These are phyloP conservation scores for Cercospora janseana DNA, from an alignment of 2,329 filamentous ascomycete species.

Conservation along the genomic window DNA sequence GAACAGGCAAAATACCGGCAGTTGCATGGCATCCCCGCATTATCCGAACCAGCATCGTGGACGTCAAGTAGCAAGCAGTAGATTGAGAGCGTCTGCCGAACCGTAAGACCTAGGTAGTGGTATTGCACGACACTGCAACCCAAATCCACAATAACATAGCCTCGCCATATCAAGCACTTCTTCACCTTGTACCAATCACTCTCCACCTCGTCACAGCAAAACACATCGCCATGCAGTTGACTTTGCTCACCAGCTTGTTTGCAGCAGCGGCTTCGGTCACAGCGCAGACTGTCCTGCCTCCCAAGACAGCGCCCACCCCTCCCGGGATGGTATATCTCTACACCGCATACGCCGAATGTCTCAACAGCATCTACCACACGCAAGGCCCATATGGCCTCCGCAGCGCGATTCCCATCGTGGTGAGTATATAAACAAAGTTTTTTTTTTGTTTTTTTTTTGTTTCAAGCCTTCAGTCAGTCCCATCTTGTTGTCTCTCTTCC, in stretches of 20 bases:
- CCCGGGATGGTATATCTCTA: conserved; percentile 35
- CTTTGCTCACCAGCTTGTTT: conserved; percentile 10
- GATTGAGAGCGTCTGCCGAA: conserved; percentile 10
- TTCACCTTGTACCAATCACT: too few species aligned
- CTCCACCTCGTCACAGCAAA: too few species aligned
- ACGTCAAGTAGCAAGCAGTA: neutral
- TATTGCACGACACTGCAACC: neutral
- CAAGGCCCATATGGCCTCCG: conserved; percentile 32
- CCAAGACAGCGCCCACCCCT: conserved; percentile 13
- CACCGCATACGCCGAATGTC: conserved; percentile 32
- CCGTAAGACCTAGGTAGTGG: conserved; percentile 2
- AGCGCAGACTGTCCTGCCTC: conserved; percentile 13
- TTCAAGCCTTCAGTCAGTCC: too few species aligned
- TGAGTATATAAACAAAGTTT: too few species aligned
- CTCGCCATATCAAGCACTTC: too few species aligned
- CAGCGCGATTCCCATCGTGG: conserved; percentile 33
- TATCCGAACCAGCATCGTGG: neutral
- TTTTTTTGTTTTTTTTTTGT: too few species aligned
- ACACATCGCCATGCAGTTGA: conserved; percentile 1
- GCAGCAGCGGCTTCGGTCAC: conserved; percentile 10
- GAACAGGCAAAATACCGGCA: conserved; percentile 6
- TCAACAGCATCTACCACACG: conserved; percentile 27
- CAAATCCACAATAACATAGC: too few species aligned
- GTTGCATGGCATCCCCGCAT: neutral
- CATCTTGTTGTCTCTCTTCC: too few species aligned